Base-by-base conservation (phyloP, 2,329 filamentous ascomycete genomes). In the Alternaria arbusti region DNA sequence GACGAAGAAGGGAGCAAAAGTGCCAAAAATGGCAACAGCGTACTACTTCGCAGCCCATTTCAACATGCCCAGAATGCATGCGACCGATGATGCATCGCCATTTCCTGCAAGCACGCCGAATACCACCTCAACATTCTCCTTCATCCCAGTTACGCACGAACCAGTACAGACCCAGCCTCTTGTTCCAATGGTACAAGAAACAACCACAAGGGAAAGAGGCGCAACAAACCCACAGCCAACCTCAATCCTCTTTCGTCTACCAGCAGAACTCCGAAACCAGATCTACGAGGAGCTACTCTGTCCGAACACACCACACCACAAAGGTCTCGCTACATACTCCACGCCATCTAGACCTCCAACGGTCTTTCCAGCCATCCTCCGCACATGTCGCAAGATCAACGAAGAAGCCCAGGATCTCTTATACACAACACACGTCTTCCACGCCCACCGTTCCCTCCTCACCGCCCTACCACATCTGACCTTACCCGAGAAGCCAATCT, bases 221-320 rank as follows among this genome's bases (percentile, higher is more conserved):
- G 54, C 28, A 49, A 62, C 58, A 7, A 50, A 57, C 30, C 9
- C 55, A 1, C 74, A 77, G 57, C 10, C 62, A 10, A 30, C 56
- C 15, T 74, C 70, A 0, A 44, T 64, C 6, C 67, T 84, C 59
- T 82, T 84, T 76, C 74, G 68, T 15, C 82, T 91, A 1, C 85
- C 90, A 23, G 82, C 83, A 3, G 89, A 91, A 70, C 82, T 91
- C 4, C 84, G 85, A 40, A 86, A 89, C 58, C 84, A 90, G 71
- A 86, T 91, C 30, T 86, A 84, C 74, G 66, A 70, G 28, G 70
- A 74, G 28, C 75, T 84, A 26, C 75, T 85, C 15, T 74, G 69
- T 49, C 62, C 74, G 15, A 57, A 67, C 25, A 66, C 72, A 7
- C 54, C 61, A 5, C 61, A 57, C 17, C 51, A 67, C 6, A 61